These are phyloP conservation scores for Curvularia verruculosa DNA, from an alignment of 2,329 filamentous ascomycete genomes.

Conservation along the genomic window DNA sequence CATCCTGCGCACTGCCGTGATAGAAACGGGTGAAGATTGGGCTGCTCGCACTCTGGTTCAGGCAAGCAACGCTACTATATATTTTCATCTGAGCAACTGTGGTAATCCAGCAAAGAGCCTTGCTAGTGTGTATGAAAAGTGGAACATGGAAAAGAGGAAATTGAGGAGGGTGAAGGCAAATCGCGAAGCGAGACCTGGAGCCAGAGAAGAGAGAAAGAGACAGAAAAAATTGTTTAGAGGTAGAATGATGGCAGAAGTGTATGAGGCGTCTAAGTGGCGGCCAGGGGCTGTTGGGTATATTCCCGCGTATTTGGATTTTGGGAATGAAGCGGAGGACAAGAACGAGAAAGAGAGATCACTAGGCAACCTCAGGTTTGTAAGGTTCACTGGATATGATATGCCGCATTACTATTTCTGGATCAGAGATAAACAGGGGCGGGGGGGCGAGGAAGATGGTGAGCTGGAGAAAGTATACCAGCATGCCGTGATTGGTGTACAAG, in stretches of 20 bases:
- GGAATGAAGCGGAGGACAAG: not conserved
- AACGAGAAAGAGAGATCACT: slow-evolving; percentile 7
- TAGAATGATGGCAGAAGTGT: slow-evolving; percentile 26
- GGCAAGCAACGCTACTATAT: slow-evolving; percentile 37
- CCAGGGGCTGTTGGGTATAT: slow-evolving; percentile 32
- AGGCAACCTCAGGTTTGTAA: slow-evolving; percentile 36
- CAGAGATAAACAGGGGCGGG: slow-evolving; percentile 8
- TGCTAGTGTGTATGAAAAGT: slow-evolving; percentile 27
- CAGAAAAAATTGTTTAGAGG: slow-evolving; percentile 21
- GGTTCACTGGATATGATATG: slow-evolving; percentile 35
- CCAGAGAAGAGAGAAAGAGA: slow-evolving; percentile 12
- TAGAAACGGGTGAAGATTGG: slow-evolving; percentile 38
- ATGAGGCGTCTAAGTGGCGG: slow-evolving; percentile 26
- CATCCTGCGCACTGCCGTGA: slow-evolving; percentile 26
- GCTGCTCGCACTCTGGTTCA: slow-evolving; percentile 35
- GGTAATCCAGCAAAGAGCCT: slow-evolving; percentile 16
- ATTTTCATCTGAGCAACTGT: slow-evolving; percentile 27
- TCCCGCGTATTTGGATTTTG: slow-evolving; percentile 35
- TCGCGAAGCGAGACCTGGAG: not conserved
- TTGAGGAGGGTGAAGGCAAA: slow-evolving; percentile 7
- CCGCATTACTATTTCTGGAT: slow-evolving; percentile 46
- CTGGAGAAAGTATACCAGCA: not conserved
- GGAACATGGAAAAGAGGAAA: slow-evolving; percentile 16
- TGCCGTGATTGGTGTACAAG: not conserved
- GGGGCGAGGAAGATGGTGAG: not conserved